Base-by-base conservation (phyloP, 2,329 filamentous ascomycete species). In the Colletotrichum sp. region DNA sequence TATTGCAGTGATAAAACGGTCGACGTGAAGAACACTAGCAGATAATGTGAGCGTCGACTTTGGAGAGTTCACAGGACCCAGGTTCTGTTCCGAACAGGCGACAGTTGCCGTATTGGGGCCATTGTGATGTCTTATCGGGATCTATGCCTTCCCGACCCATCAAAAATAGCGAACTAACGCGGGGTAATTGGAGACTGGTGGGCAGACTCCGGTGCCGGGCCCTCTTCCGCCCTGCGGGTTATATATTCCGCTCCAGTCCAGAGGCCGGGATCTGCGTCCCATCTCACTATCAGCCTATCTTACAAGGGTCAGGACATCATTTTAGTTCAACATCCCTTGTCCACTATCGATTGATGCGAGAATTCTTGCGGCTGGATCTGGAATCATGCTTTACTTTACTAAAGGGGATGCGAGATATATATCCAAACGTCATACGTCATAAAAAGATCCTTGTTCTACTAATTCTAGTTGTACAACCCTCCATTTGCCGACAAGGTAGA, bases 401-500 rank as follows among this genome's bases (percentile, higher is more conserved):
- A 43, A 43, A 43, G 6, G 38, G 18, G 38, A 43, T n/a, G 38
- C 38, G 18, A 43, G 38, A 43, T n/a, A 43, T 26, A 26, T 26
- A 26, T 56, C 52, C 52, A 26, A 56, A 56, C 18, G 8, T 28
- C 52, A 56, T 28, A 56, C 21, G 26, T 28, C 52, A 28, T 56
- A 15, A 24, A 56, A 7, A 56, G 21, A 56, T 56, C 28, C 58
- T n/a, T 3, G 8, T 13, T 34, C 10, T 21, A 30, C 26, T 34
- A n/a, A 8, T n/a, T 61, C 68, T 76, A 77, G 24, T 77, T 77
- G 28, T 77, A 77, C 8, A 80, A 70, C 8, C 82, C 82, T 10
- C 81, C 83, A 61, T 81, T 83, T 1, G 82, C 81, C 16, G 71
- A 82, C 1, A 83, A 60, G 24, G 78, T 76, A 26, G 78, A 78